Base-by-base conservation (phyloP, 805 yeast species). In the Vanderwaltozyma tropicalis region DNA sequence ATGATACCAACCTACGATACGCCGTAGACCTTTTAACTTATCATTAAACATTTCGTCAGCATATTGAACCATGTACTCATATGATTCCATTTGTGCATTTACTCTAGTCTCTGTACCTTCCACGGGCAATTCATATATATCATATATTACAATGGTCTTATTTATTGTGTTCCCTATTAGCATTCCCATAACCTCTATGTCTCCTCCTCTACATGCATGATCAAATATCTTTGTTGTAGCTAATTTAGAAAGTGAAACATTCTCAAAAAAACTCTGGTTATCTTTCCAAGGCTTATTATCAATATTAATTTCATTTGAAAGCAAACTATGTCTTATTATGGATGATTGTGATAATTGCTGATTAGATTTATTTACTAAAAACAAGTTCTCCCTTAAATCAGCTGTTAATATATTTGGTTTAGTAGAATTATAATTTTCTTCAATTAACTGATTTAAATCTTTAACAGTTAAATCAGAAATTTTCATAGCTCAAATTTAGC, bases 1-100 rank as follows among this genome's bases (percentile, higher is more conserved):
- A 59, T 89, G 98, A 61, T 92, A 89, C 98, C 98, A 89, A 9
- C 98, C 98, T 13, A 92, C 84, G 17, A 89, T 81, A 47, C 82
- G 72, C 7, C 26, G 30, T 2, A 22, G 5, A 20, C 11, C 13
- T n/a, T 55, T 42, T n/a, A 72, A 58, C 1, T 74, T 74, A 63
- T 19, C 63, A 59, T 51, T 73, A 57, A 30, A 69, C 64, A 55
- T 43, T 25, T 52, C 60, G 38, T 78, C 78, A 36, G 83, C 63
- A 57, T 83, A 87, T 42, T 76, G 79, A 1, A 88, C 92, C 95
- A 92, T 88, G 56, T 80, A 92, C 57, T 89, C 97, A 58, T 88
- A 88, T 0, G 94, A 94, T 53, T 89, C 97, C 14, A 78, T 77
- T 52, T 83, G 87, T 0, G 97, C 96, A 59, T 92, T 92, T 25